Evolutionary conservation across 345 rosid species (phyloP).

Genomic region (Cardamine chenopodiifolia): DNA sequence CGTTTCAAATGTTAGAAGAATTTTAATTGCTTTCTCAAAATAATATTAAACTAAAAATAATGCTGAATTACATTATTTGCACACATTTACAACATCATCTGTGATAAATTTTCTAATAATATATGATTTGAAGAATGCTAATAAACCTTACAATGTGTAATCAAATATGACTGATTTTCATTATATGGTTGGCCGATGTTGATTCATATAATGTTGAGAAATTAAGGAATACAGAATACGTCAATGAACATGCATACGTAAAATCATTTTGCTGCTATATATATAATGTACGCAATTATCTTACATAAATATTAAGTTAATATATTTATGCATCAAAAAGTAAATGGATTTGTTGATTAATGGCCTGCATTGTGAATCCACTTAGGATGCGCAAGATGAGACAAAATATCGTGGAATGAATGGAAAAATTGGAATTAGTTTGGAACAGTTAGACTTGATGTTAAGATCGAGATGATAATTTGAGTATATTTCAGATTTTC

Average conservation of each 20-base stretch:
- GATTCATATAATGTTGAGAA: background rate
- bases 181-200: conserved; percentile 9
- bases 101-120: background rate
- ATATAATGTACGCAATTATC: background rate
- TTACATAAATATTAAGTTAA: background rate
- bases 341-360: background rate
- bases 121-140: background rate
- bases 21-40: background rate
- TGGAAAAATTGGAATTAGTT: background rate
- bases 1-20: background rate
- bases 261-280: background rate
- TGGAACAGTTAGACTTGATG: background rate
- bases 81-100: background rate
- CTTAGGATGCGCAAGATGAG: conserved; percentile 13
- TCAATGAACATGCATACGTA: conserved; percentile 22
- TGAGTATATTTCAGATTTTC: background rate
- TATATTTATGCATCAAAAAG: background rate
- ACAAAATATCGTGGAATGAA: conserved; percentile 9
- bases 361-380: conserved; percentile 2
- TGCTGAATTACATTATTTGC: background rate
- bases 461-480: background rate
- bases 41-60: too few relatives aligned
- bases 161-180: background rate
- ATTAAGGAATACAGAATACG: too few relatives aligned
- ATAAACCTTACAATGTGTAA: background rate